Base-by-base conservation (phyloP, 1,139 yeast genomes). In the Candida dubliniensis region DNA sequence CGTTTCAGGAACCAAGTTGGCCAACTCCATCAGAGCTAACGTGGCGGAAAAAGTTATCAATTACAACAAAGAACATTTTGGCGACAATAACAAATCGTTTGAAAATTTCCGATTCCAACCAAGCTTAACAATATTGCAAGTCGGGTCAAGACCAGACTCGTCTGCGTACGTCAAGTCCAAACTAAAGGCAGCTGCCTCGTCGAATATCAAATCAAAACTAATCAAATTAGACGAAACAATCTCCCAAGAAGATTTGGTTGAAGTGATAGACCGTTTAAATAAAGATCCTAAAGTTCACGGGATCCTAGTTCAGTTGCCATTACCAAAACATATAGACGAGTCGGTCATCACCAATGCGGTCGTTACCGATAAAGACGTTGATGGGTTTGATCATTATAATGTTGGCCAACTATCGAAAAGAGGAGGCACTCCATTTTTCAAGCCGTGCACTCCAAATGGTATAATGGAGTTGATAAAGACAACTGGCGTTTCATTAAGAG, bases 391-490 rank as follows among this genome's bases (percentile, higher is more conserved):
- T 43, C 81, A 87, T 50, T 77, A 74, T 61, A 86, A 86, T 59
- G 83, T 84, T 46, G 95, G 93, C 45, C 93, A 86, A 54, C 72
- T 86, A 49, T 74, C 87, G 48, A 85, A 85, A 60, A 79, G 81
- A 59, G 86, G 84, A 43, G 91, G 91, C n/a, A 61, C 65, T 18
- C 89, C 93, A 24, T 64, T 71, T 51, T 84, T 84, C 62, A 74
- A 81, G 52, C 95, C 95, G 36, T 86, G 95, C 61, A 86, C 95
- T 10, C 95, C 95, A 42, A 79, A 81, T 59, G 95, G 93, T 45
- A 79, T 84, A 46, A 79, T 86, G 61, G 83, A 81, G 58, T 67
- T 86, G 57, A 69, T 86, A 55, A 77, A 82, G 56, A 79, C 84
- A 49, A 79, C 87, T 23, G 81, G 84, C 2, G 68, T 82, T 40